Conservation (phyloP, 2,329 filamentous ascomycete species). For the Sodiomyces alkalinus region DNA sequence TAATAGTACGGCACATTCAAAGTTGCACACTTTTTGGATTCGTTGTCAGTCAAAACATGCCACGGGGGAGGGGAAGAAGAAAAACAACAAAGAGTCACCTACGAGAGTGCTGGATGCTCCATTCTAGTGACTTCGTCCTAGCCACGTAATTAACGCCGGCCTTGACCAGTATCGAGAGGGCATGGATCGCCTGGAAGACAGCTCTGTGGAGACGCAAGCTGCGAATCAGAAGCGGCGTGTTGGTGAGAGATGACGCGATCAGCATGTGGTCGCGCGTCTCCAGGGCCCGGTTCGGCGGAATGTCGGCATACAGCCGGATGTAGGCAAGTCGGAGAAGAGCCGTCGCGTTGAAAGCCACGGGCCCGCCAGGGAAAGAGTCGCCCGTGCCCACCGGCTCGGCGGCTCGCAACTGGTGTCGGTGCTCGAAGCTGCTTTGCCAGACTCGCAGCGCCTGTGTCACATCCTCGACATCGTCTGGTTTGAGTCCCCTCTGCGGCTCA, state of each 20-base stretch:
- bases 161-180: constrained; percentile 51
- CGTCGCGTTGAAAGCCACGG: constrained; percentile 51
- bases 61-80: constrained; percentile 2
- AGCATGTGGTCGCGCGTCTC: constrained; percentile 48
- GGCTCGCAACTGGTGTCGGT: constrained; percentile 34
- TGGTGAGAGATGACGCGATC: constrained; percentile 45
- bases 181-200: constrained; percentile 53
- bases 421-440: constrained; percentile 45
- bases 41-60: constrained; percentile 1
- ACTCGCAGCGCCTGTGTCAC: constrained; percentile 37
- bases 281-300: constrained; percentile 45
- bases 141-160: constrained; percentile 47
- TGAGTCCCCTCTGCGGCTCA: constrained; percentile 32
- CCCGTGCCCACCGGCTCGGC: constrained; percentile 30
- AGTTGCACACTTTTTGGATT: constrained; percentile 37
- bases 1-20: constrained; percentile 45
- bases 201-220: constrained; percentile 46
- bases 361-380: constrained; percentile 39
- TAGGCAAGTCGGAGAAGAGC: constrained; percentile 45
- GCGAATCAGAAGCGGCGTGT: constrained; percentile 41
- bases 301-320: constrained; percentile 50
- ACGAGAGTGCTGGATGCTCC: constrained; percentile 49
- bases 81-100: too few relatives aligned
- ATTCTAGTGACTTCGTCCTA: constrained; percentile 43
- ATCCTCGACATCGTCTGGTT: constrained; percentile 40